Evolutionary conservation across 805 yeast species (phyloP).

Genomic region (Ogataea corticis): DNA sequence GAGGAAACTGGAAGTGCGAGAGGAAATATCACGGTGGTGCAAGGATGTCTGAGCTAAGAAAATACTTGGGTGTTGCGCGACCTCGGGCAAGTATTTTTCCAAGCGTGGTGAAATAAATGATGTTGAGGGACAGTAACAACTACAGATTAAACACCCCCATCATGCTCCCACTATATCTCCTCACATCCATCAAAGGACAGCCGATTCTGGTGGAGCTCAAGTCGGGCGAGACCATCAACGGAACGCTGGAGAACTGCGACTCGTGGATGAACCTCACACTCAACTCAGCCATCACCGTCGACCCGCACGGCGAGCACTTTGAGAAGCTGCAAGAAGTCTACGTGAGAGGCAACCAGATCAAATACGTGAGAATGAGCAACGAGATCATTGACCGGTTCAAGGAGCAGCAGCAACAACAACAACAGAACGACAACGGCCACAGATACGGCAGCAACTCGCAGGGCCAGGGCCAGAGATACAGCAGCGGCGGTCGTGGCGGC

Average conservation of each 20-base stretch:
- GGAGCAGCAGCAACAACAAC: slow-evolving; percentile 52
- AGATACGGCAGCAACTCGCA: slow-evolving; percentile 22
- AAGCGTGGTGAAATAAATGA: neutral
- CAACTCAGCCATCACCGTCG: slow-evolving; percentile 68
- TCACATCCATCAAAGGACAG: slow-evolving; percentile 89
- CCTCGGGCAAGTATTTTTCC: neutral
- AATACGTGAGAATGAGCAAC: slow-evolving; percentile 73
- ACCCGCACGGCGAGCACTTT: slow-evolving; percentile 60
- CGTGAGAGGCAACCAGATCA: slow-evolving; percentile 83
- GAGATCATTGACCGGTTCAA: slow-evolving; percentile 75
- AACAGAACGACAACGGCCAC: slow-evolving; percentile 30
- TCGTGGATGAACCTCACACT: slow-evolving; percentile 94
- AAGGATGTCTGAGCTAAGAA: neutral
- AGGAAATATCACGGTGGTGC: too few species aligned
- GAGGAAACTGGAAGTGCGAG: too few species aligned
- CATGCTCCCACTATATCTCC: slow-evolving; percentile 86
- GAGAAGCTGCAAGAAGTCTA: slow-evolving; percentile 71
- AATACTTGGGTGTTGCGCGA: neutral
- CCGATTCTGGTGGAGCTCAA: slow-evolving; percentile 87
- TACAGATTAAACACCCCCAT: neutral
- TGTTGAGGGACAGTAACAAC: too few species aligned
- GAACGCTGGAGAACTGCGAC: slow-evolving; percentile 82
- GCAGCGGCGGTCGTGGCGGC: slow-evolving; percentile 11
- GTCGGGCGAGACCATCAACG: slow-evolving; percentile 86
- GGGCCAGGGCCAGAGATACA: slow-evolving; percentile 19